Evolutionary conservation across 805 yeast species (phyloP), one percentile per base, ranked within the genome.

Genomic region (Yamadazyma olivae): DNA sequence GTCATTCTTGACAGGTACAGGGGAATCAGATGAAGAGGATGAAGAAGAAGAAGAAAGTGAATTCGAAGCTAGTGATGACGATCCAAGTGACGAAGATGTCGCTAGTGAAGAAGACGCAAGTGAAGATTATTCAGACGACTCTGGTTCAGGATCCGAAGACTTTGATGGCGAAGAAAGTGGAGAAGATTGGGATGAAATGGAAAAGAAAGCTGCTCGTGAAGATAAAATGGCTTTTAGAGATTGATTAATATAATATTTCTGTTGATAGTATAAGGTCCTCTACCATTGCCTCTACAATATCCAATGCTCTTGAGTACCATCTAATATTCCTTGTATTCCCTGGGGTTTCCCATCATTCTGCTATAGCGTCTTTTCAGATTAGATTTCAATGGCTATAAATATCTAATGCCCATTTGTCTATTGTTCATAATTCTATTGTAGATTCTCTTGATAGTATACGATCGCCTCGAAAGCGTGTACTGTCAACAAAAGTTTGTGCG

Each of bases 1-100:
- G 99, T 75, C 79, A 19, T 88, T 93, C 75, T 75, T 93, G 59
- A 86, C 89, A 19, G 91, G 93, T 27, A 91, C 81, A 30, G 89
- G 90, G 15, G 96, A 82, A 40, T 49, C 58, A 7, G 83, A 76
- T 33, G 95, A 79, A 43, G 77, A 70, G 21, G 84, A 77, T 14
- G 80, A 74, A 32, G 84, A 76, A 28, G 81, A 77, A 29, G 84
- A 77, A 41, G 93, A 83, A 52, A 65, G 71, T 30, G 95, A 83
- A 52, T 82, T 81, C 49, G 87, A 82, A 56, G 80, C 70, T 13
- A 61, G 74, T 38, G 77, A 77, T 35, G 83, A 75, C 33, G 78
- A 76, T 51, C 78, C 78, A 30, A 75, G 71, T 27, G 81, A 77
- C 41, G 88, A 77, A 33, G 80, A 74, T 19, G 82, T 75, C 17